A percentile compares a stretch with the other conserved stretches of the same genome.
Conservation (phyloP, 495 filamentous ascomycete species). For the Hypomontagnella monticulosa region DNA sequence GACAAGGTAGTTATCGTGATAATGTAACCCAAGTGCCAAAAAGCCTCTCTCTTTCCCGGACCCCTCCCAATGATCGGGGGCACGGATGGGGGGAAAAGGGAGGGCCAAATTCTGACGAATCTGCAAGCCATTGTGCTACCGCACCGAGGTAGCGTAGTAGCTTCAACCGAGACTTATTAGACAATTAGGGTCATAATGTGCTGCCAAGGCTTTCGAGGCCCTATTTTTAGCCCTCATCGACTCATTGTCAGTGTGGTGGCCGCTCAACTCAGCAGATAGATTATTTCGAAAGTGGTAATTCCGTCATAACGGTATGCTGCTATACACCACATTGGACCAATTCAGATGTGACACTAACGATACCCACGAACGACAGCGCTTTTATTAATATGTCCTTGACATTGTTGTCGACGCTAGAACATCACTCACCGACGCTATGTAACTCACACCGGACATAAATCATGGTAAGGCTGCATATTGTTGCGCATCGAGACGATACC, state of each 20-base stretch:
- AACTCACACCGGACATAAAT: constrained; percentile 25
- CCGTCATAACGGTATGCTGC: constrained; percentile 15
- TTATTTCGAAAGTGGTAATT: constrained; percentile 10
- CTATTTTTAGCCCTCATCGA: constrained; percentile 32
- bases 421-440: constrained; percentile 27
- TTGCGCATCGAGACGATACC: constrained; percentile 7
- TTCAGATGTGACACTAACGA: constrained; percentile 21
- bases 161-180: constrained; percentile 5
- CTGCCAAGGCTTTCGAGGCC: constrained; percentile 26
- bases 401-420: constrained; percentile 14
- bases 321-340: constrained; percentile 17
- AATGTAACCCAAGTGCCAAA: constrained; percentile 32
- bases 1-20: constrained; percentile 34
- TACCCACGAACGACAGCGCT: neutral
- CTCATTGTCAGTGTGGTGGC: constrained; percentile 19
- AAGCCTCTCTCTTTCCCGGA: constrained; percentile 8
- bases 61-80: constrained; percentile 20
- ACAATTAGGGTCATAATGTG: constrained; percentile 6
- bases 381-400: constrained; percentile 15
- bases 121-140: constrained; percentile 32
- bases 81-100: constrained; percentile 37
- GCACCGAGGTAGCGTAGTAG: constrained; percentile 6
- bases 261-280: constrained; percentile 1
- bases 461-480: constrained; percentile 37
- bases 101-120: constrained; percentile 37